phyloP scores from a whole-genome alignment of 1,139 yeast genomes.

The Yamadazyma pseudoaaseri region DNA sequence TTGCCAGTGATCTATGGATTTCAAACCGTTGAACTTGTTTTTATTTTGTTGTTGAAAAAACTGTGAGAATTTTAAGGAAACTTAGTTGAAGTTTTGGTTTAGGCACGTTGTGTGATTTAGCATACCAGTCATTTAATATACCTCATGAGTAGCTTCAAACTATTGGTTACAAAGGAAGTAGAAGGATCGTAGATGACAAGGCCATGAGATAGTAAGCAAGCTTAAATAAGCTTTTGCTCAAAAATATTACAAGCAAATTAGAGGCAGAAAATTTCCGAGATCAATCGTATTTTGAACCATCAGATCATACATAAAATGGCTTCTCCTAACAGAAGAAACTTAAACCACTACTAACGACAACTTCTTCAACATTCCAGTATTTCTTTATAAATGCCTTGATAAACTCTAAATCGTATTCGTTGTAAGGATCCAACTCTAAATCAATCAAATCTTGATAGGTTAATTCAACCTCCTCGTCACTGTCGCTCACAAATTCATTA shows the following conservation, averaged over 20 bases:
- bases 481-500: constrained; percentile 34
- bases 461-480: constrained; percentile 26
- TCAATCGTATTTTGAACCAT: too few species aligned
- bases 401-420: constrained; percentile 55
- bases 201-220: too few species aligned
- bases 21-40: constrained; percentile 1
- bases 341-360: constrained; percentile 14
- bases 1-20: too few species aligned
- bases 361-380: constrained; percentile 28
- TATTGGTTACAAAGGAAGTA: too few species aligned
- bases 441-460: constrained; percentile 59
- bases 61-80: constrained; percentile 1
- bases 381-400: constrained; percentile 47
- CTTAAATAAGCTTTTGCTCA: too few species aligned
- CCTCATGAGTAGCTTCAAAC: too few species aligned
- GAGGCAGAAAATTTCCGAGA: too few species aligned
- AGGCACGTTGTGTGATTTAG: too few species aligned
- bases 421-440: constrained; percentile 76
- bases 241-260: too few species aligned
- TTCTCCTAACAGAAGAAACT: constrained; percentile 15
- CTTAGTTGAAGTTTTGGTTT: not conserved
- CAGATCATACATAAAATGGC: too few species aligned
- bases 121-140: too few species aligned
- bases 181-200: too few species aligned
- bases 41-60: constrained; percentile 5